phyloP scores from a whole-genome alignment of 345 rosid species.

The Acer yangbiense region DNA sequence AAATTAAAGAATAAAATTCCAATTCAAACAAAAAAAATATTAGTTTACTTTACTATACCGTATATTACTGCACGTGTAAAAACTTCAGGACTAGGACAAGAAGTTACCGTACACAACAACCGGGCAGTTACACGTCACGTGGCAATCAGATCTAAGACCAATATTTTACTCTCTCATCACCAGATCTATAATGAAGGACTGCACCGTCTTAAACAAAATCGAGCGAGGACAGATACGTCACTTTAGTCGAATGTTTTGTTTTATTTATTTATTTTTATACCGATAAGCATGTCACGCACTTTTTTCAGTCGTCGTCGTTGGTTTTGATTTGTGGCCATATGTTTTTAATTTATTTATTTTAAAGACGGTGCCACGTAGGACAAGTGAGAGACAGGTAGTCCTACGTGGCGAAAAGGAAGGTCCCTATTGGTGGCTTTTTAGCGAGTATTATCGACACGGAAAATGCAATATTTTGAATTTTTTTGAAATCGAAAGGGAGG shows the following conservation, averaged over 20 bases:
- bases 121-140: conserved; percentile 20
- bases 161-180: neutral
- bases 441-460: conserved; percentile 25
- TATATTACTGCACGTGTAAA: conserved; percentile 19
- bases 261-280: neutral
- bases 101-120: conserved; percentile 7
- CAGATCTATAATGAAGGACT: neutral
- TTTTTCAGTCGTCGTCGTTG: neutral
- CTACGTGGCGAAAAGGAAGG: conserved; percentile 33
- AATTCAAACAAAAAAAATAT: neutral
- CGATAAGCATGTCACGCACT: conserved; percentile 25
- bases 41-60: neutral
- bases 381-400: neutral
- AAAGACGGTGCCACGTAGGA: conserved; percentile 24
- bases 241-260: too few relatives aligned
- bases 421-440: conserved; percentile 42
- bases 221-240: conserved; percentile 17
- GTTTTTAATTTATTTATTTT: neutral
- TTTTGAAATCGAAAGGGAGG: conserved; percentile 12
- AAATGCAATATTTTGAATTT: neutral
- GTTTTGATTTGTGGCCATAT: neutral
- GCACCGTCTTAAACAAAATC: neutral
- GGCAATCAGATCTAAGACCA: conserved; percentile 20
- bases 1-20: neutral
- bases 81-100: neutral